phyloP scores from a whole-genome alignment of 129 eudicot species.

The Sambucus nigra region DNA sequence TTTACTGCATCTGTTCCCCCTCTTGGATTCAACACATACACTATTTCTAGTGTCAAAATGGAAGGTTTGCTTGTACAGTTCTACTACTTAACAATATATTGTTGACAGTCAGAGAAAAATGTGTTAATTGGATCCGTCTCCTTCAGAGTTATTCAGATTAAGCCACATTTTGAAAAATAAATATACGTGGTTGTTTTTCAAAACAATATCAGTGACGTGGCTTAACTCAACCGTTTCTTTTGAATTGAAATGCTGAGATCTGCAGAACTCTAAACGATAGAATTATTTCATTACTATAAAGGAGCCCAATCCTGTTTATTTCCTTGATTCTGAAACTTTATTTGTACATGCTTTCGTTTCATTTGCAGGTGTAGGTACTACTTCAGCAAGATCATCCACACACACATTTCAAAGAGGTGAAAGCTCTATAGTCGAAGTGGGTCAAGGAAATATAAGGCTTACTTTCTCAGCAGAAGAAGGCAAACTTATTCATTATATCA shows the following conservation, averaged over 20 bases:
- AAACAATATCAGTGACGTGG: too few species aligned
- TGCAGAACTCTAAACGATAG: too few species aligned
- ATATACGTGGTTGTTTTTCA: too few species aligned
- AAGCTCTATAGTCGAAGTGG: slow-evolving; percentile 28
- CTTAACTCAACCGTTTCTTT: not conserved
- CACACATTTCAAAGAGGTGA: slow-evolving; percentile 15
- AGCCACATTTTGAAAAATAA: not conserved
- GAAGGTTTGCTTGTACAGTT: not conserved
- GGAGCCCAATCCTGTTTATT: too few species aligned
- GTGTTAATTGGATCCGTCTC: not conserved
- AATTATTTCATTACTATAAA: too few species aligned
- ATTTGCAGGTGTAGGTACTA: slow-evolving; percentile 19
- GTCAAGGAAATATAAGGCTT: slow-evolving; percentile 28
- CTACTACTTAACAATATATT: not conserved
- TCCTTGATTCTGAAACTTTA: too few species aligned
- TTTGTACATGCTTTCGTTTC: not conserved
- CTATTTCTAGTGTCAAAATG: slow-evolving; percentile 20
- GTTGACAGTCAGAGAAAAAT: not conserved
- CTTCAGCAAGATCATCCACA: slow-evolving; percentile 5
- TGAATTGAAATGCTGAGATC: not conserved
- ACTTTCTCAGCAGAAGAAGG: slow-evolving; percentile 15
- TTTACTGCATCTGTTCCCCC: slow-evolving; percentile 44
- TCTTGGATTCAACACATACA: slow-evolving; percentile 46
- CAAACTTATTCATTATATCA: slow-evolving; percentile 15
- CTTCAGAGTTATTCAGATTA: not conserved